Percentiles rank a stretch among this genome's conserved stretches.
Evolutionary conservation across 257 asterid genomes (phyloP).

Genomic region (Rauvolfia tetraphylla): DNA sequence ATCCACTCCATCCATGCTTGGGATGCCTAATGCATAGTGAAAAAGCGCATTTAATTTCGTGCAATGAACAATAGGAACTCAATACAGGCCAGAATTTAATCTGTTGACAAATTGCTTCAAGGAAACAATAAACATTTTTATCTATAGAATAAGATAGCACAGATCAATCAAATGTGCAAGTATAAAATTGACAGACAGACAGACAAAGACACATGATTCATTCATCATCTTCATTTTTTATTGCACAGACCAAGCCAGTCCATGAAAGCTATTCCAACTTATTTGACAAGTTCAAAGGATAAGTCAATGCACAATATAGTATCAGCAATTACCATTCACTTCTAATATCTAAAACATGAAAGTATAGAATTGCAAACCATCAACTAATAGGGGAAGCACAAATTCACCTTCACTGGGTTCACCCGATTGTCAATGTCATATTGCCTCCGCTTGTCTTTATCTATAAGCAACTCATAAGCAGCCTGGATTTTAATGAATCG

Average conservation of each 20-base stretch:
- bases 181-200: too few relatives aligned
- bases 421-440: constrained; percentile 73
- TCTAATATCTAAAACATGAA: not conserved
- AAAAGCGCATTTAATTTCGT: not conserved
- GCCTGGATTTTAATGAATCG: constrained; percentile 96
- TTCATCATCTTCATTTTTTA: not conserved
- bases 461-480: constrained; percentile 89
- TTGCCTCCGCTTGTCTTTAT: constrained; percentile 64
- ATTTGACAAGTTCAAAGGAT: not conserved
- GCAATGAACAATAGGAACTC: not conserved
- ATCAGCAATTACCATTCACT: not conserved
- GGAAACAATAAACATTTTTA: too few relatives aligned
- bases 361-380: not conserved
- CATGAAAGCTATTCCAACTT: too few relatives aligned
- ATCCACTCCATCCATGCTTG: constrained; percentile 99
- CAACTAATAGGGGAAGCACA: constrained; percentile 13
- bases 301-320: not conserved
- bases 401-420: constrained; percentile 86
- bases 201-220: not conserved
- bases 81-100: not conserved
- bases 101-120: not conserved
- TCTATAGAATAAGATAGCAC: too few relatives aligned
- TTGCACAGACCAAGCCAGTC: not conserved
- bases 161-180: too few relatives aligned
- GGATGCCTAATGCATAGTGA: constrained; percentile 60